Evolutionary conservation across 2,329 filamentous ascomycete species (phyloP).

Genomic region (Chaetomium olivaceum): DNA sequence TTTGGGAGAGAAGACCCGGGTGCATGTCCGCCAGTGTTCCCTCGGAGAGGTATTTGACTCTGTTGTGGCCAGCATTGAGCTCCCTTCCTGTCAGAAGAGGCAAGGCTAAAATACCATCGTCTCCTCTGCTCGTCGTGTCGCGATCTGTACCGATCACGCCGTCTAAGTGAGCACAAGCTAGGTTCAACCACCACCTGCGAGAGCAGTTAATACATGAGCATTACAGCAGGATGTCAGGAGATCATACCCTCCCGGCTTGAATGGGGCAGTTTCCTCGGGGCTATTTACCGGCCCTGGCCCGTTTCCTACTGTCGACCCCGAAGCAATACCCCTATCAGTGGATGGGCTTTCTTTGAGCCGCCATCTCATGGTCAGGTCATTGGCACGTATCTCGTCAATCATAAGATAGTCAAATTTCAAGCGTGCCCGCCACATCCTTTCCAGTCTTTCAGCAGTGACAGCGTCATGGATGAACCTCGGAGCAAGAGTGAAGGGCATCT

Average conservation of each 20-base stretch:
- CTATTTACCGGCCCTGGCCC: not conserved
- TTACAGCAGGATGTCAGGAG: not conserved
- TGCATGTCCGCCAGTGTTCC: conserved; percentile 50
- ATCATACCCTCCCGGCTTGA: conserved; percentile 52
- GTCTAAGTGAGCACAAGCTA: conserved; percentile 57
- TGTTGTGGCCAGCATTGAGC: conserved; percentile 40
- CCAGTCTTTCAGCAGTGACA: conserved; percentile 42
- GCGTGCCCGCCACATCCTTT: conserved; percentile 46
- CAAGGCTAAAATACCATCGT: conserved; percentile 49
- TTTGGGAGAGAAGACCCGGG: conserved; percentile 49
- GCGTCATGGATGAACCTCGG: conserved; percentile 34
- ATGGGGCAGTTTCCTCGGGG: conserved; percentile 44
- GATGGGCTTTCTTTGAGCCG: conserved; percentile 39
- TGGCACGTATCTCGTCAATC: conserved; percentile 48
- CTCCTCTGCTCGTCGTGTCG: conserved; percentile 49
- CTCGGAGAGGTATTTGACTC: conserved; percentile 48
- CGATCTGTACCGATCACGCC: conserved; percentile 51
- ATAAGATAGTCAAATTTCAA: conserved; percentile 49
- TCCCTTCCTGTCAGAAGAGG: conserved; percentile 55
- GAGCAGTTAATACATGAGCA: not conserved
- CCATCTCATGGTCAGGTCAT: conserved; percentile 40
- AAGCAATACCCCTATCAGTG: conserved; percentile 34
- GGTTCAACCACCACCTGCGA: conserved; percentile 58
- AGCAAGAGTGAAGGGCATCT: conserved; percentile 15
- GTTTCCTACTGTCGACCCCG: conserved; percentile 41